phyloP scores from a whole-genome alignment of 495 filamentous ascomycete genomes.

The Xylaria grammica region DNA sequence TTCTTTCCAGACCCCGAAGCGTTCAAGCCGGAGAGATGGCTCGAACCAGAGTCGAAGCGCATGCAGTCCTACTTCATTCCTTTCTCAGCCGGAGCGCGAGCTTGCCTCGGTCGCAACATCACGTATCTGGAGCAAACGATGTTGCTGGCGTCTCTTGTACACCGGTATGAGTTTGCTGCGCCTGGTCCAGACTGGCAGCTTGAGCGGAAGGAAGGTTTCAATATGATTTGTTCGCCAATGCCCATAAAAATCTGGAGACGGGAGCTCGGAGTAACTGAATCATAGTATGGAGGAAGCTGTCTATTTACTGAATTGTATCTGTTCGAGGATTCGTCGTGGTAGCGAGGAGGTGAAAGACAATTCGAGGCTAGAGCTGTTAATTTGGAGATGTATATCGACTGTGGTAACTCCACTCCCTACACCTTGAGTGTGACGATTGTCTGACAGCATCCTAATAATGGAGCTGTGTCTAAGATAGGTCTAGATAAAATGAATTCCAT shows the following conservation, averaged over 20 bases:
- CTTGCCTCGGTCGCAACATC: neutral
- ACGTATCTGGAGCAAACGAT: neutral
- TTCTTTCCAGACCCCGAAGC: neutral
- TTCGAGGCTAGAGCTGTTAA: no score
- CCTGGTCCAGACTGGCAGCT: neutral
- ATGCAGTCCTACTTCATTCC: neutral
- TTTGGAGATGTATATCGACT: no score
- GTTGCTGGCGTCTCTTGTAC: neutral
- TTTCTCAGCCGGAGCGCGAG: neutral
- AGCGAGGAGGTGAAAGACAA: no score
- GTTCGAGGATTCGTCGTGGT: no score
- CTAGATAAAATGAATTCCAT: no score
- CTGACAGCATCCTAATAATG: no score
- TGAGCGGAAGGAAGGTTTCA: neutral
- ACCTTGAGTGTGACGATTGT: no score
- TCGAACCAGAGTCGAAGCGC: neutral
- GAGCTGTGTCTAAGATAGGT: no score
- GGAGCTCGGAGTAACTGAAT: no score
- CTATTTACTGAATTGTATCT: no score
- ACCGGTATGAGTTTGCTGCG: neutral
- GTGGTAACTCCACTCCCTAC: no score
- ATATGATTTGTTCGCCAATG: neutral
- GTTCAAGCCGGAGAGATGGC: neutral
- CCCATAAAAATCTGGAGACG: neutral
- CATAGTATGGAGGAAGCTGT: no score